Evolutionary conservation across 495 filamentous ascomycete genomes (phyloP).

Genomic region (Zalerion maritima): DNA sequence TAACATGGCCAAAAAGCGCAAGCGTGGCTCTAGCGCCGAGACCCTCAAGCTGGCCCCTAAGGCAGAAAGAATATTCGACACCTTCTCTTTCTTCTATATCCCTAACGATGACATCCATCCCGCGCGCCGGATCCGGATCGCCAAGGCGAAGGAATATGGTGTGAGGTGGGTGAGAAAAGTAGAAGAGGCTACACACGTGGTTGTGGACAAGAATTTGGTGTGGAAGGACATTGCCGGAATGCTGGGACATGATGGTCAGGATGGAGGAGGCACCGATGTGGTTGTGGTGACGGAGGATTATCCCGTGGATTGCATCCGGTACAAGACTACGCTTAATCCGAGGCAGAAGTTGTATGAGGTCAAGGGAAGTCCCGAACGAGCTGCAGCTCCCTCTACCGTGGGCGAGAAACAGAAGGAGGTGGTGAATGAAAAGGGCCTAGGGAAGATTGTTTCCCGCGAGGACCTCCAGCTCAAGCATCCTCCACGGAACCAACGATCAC

Average conservation of each 20-base stretch:
- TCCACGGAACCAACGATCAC: too few relatives aligned
- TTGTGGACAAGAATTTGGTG: constrained; percentile 57
- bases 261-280: too few relatives aligned
- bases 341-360: constrained; percentile 46
- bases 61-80: constrained; percentile 48
- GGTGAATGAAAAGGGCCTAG: too few relatives aligned
- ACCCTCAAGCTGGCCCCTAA: constrained; percentile 36
- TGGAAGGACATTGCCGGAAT: constrained; percentile 51
- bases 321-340: constrained; percentile 40
- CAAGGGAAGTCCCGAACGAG: constrained; percentile 19
- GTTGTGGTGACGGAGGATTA: constrained; percentile 66
- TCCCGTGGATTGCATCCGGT: constrained; percentile 62
- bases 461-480: too few relatives aligned
- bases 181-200: constrained; percentile 48
- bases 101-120: constrained; percentile 62
- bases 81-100: constrained; percentile 58
- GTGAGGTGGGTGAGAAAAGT: constrained; percentile 32
- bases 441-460: too few relatives aligned
- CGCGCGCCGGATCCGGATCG: constrained; percentile 52
- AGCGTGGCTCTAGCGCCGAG: constrained; percentile 17
- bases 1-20: constrained; percentile 31
- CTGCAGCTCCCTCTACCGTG: too few relatives aligned
- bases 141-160: constrained; percentile 61
- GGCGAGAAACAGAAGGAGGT: too few relatives aligned
- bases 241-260: constrained; percentile 39